Evolutionary conservation across 495 filamentous ascomycete species (phyloP), one percentile per base, ranked within the genome.

Genomic region (Copromyces sp.): DNA sequence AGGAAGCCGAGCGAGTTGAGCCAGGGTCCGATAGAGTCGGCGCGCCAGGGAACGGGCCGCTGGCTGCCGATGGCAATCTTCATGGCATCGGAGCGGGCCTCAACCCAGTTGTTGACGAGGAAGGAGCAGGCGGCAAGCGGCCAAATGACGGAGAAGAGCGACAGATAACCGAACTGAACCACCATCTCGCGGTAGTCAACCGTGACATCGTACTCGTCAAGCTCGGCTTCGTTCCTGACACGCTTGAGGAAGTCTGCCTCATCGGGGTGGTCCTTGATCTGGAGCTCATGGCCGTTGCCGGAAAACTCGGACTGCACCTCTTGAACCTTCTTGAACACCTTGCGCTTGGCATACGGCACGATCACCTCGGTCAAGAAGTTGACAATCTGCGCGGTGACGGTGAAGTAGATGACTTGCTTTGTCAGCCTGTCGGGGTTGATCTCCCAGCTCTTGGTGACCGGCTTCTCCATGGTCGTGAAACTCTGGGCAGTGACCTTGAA

Each of bases 371-470:
- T 88, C 37, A 87, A 91, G 29, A 97, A 89, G 72, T 92, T 93
- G 73, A 99, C 93, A 59, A 95, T 89, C 78, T 99, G 95, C 0
- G 95, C 95, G 1, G 95, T 98, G 14, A 98, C 94, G 0, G 95
- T 95, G 79, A 97, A 97, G 80, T 98, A 99, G 76, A 98, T 92
- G 72, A 98, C 92, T 80, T 99, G 96, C 69, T 96, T 95, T 69
- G 89, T 90, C 8, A 99, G 86, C 37, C 95, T 86, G 74, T 89
- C 86, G 0, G 94, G 93, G 78, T 99, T 93, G 79, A 98, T 93
- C 44, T 88, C 83, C 84, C 98, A 99, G 16, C 86, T 83, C 72
- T 89, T 83, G 11, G 90, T 89, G 59, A 93, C 82, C 69, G 93
- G 84, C 75, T 92, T 88, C 71, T 93, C 90, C 72, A 90, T 88